A percentile compares a stretch with the other conserved stretches of the same genome.
Evolutionary conservation across 176 grass and related monocot genomes (phyloP).

Genomic region (Themeda triandra): DNA sequence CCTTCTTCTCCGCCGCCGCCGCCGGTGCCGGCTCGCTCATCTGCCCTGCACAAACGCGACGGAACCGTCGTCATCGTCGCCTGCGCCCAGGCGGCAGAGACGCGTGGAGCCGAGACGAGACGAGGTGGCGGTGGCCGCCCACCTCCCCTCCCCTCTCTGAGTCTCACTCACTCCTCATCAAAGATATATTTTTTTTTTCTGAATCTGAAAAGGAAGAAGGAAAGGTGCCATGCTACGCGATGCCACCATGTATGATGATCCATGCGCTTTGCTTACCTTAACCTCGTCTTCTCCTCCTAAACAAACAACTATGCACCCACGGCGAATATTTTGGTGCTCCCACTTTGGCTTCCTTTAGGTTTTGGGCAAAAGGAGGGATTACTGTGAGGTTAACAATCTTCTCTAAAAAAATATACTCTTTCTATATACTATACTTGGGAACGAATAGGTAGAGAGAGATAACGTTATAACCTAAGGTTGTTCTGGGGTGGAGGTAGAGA

Average conservation of each 20-base stretch:
- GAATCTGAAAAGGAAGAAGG: not conserved
- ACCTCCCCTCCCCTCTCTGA: not conserved
- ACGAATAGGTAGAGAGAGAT: not conserved
- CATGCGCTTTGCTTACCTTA: conserved; percentile 30
- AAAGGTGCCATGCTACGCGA: conserved; percentile 9
- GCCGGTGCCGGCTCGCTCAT: conserved; percentile 18
- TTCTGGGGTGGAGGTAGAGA: conserved; percentile 1
- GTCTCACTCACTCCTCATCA: not conserved
- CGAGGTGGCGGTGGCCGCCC: not conserved
- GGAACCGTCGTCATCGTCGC: conserved; percentile 31
- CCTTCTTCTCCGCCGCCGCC: not conserved
- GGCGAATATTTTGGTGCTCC: conserved; percentile 43
- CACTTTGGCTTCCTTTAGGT: conserved; percentile 24
- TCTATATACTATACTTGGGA: not conserved
- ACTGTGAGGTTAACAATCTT: conserved; percentile 41
- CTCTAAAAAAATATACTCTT: not conserved
- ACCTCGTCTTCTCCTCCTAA: not conserved
- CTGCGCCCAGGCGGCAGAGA: not conserved
- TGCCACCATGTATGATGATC: conserved; percentile 10
- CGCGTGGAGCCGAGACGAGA: not conserved
- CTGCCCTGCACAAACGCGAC: conserved; percentile 46
- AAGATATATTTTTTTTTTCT: not conserved
- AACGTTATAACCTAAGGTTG: conserved; percentile 45
- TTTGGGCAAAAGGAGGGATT: conserved; percentile 16
- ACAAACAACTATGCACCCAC: conserved; percentile 4